These are phyloP conservation scores for Gossypium gossypioides DNA, from an alignment of 441 rosid genomes.

Conservation along the genomic window DNA sequence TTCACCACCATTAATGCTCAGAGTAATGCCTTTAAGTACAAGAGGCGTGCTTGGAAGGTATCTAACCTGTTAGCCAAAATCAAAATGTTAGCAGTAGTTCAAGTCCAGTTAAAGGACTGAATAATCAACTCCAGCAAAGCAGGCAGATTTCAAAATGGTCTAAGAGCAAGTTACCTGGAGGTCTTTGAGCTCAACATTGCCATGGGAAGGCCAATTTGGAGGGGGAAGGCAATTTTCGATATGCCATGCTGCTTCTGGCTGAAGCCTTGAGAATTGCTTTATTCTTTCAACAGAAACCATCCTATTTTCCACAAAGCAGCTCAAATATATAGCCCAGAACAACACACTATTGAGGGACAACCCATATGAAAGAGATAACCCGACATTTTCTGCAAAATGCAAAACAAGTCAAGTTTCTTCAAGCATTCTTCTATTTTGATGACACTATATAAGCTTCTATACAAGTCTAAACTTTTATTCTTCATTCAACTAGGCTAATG, in stretches of 20 bases:
- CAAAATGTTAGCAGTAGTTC: not conserved
- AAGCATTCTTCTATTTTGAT: not conserved
- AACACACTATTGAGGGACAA: conserved; percentile 69
- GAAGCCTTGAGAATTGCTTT: conserved; percentile 70
- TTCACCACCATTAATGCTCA: conserved; percentile 76
- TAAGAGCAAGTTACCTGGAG: conserved; percentile 43
- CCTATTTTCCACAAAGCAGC: conserved; percentile 80
- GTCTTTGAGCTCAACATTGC: conserved; percentile 59
- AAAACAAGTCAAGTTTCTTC: conserved; percentile 7
- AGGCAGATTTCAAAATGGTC: not conserved
- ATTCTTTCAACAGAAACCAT: conserved; percentile 93
- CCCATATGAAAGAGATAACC: conserved; percentile 84
- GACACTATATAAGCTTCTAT: not conserved
- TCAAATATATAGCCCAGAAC: conserved; percentile 68
- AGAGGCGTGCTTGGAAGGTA: conserved; percentile 81
- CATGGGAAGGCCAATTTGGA: conserved; percentile 63
- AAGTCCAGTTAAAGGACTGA: not conserved
- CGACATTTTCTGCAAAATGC: conserved; percentile 57
- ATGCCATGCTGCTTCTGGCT: conserved; percentile 74
- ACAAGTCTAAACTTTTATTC: not conserved
- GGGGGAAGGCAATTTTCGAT: conserved; percentile 55
- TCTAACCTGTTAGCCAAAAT: conserved; percentile 44
- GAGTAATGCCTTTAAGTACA: conserved; percentile 68
- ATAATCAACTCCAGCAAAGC: not conserved
- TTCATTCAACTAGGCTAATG: not conserved